A percentile compares a stretch with the other conserved stretches of the same genome.
Conservation (phyloP, 192 early-diverging fungal species). For the Umbelopsis ramanniana region DNA sequence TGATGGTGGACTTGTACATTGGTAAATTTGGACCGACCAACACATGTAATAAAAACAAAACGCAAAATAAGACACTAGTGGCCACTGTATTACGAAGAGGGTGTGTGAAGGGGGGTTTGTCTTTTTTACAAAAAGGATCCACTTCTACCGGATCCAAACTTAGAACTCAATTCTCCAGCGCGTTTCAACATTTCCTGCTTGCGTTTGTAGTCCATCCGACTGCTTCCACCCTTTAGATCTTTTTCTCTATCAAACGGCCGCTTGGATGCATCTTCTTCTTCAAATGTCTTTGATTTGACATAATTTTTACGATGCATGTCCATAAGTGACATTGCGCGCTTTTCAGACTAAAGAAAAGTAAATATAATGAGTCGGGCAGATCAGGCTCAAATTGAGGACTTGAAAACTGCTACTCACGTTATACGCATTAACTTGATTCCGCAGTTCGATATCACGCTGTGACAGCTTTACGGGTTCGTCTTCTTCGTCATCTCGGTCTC, state of each 20-base stretch:
- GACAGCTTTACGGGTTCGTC: slow-evolving; percentile 2
- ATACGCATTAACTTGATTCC: slow-evolving; percentile 27
- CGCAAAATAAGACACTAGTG: no score
- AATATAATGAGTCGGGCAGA: no score
- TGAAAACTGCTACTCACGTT: slow-evolving; percentile 34
- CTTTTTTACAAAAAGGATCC: slow-evolving; percentile 31
- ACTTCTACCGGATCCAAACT: slow-evolving; percentile 31
- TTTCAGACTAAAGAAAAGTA: slow-evolving; percentile 11
- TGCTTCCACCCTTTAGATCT: slow-evolving; percentile 28
- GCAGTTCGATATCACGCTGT: slow-evolving; percentile 14
- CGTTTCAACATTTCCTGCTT: slow-evolving; percentile 38
- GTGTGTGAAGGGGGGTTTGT: no score
- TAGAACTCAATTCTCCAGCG: slow-evolving; percentile 24
- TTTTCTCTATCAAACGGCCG: slow-evolving; percentile 41
- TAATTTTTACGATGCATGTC: slow-evolving; percentile 39
- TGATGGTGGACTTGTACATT: slow-evolving; percentile 21
- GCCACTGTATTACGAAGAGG: neutral
- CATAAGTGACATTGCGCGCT: slow-evolving; percentile 35
- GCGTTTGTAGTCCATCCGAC: slow-evolving; percentile 26
- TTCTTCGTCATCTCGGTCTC: slow-evolving; percentile 8
- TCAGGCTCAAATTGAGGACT: no score
- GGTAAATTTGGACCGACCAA: neutral
- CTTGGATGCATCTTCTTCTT: slow-evolving; percentile 32
- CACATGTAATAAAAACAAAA: neutral
- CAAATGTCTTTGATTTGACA: slow-evolving; percentile 15